Percentiles rank a stretch among this genome's conserved stretches.
These are phyloP conservation scores for Xylariaceae sp. DNA, from an alignment of 2,329 filamentous ascomycete genomes.

Conservation along the genomic window DNA sequence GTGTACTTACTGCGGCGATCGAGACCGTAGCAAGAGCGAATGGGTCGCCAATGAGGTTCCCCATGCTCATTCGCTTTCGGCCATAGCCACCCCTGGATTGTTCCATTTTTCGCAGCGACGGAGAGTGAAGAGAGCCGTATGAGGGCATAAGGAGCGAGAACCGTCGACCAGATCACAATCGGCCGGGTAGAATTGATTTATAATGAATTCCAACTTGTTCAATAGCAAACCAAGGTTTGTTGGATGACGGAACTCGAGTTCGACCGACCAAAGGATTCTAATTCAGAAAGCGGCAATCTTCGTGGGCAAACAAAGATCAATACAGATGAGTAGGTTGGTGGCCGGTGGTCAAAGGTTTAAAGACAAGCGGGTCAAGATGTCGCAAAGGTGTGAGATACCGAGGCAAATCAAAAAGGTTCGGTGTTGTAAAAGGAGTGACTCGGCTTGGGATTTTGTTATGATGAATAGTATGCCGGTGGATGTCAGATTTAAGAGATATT, in stretches of 20 bases:
- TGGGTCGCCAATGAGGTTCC: slow-evolving; percentile 93
- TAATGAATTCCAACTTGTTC: slow-evolving; percentile 22
- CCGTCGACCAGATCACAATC: slow-evolving; percentile 24
- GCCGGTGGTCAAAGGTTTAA: slow-evolving; percentile 12
- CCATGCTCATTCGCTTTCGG: slow-evolving; percentile 71
- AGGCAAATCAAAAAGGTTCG: slow-evolving; percentile 2
- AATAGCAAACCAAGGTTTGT: slow-evolving; percentile 11
- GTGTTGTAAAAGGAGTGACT: slow-evolving; percentile 33
- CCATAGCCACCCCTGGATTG: slow-evolving; percentile 64
- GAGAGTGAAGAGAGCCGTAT: slow-evolving; percentile 75
- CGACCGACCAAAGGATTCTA: slow-evolving; percentile 19
- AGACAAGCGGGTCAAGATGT: slow-evolving; percentile 15
- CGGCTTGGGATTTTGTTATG: slow-evolving; percentile 17
- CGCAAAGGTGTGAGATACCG: slow-evolving; percentile 5
- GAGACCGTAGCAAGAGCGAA: slow-evolving; percentile 95
- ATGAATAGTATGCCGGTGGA: background rate
- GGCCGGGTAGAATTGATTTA: slow-evolving; percentile 17
- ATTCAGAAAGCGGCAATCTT: slow-evolving; percentile 18
- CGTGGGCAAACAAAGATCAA: background rate
- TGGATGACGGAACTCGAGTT: background rate
- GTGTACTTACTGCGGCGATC: slow-evolving; percentile 78
- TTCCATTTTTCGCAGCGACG: slow-evolving; percentile 84
- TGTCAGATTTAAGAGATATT: slow-evolving; percentile 1
- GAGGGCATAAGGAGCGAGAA: slow-evolving; percentile 69
- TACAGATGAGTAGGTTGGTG: background rate